Conservation (phyloP, 345 rosid genomes). For the Durio zibethinus region DNA sequence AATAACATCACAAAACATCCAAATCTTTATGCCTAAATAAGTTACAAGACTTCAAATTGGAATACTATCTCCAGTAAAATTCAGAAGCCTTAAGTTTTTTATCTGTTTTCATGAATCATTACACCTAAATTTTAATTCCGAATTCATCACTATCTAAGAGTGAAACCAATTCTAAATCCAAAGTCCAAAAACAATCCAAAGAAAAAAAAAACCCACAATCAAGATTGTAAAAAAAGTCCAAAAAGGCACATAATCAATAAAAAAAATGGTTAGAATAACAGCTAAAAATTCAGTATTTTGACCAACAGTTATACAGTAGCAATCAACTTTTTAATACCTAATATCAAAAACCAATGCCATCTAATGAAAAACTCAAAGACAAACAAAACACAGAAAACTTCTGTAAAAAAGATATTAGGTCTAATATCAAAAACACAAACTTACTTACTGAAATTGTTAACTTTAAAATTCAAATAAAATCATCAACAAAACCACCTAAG, state of each 20-base stretch:
- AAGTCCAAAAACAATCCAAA: not conserved
- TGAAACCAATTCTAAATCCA: not conserved
- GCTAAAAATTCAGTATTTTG: not conserved
- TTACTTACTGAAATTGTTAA: not conserved
- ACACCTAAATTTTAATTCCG: conserved; percentile 4
- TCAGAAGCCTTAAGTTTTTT: not conserved
- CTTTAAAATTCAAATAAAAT: not conserved
- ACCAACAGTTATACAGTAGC: not conserved
- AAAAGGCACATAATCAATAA: not conserved
- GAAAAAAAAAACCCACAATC: not conserved
- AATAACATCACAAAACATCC: conserved; percentile 6
- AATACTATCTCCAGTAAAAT: not conserved
- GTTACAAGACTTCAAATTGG: not conserved
- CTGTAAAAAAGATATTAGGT: not conserved
- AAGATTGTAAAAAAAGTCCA: not conserved
- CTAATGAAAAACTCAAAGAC: not conserved
- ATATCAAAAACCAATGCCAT: not conserved
- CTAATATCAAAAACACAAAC: not conserved
- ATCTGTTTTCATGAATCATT: not conserved
- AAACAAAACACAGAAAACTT: conserved; percentile 5
- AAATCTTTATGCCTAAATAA: not conserved
- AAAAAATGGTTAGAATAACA: not conserved
- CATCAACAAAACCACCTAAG: not conserved
- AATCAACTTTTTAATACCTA: not conserved
- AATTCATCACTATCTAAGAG: not conserved